phyloP scores from a whole-genome alignment of 495 filamentous ascomycete genomes.

The Hypomontagnella submonticulosa region DNA sequence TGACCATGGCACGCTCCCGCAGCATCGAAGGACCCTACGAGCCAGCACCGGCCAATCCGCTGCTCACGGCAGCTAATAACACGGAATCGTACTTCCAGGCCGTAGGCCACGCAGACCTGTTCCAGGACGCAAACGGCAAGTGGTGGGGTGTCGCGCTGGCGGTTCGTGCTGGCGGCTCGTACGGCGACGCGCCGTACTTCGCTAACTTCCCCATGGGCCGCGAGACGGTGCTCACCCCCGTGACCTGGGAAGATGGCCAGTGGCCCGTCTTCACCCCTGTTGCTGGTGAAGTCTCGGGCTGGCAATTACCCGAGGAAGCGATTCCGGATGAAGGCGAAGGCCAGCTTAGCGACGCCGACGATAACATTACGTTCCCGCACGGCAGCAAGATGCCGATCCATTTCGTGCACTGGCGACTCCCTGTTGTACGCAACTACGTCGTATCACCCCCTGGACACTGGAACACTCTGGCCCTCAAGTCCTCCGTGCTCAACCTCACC shows the following conservation, averaged over 20 bases:
- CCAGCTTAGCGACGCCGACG: constrained; percentile 29
- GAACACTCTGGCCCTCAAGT: constrained; percentile 43
- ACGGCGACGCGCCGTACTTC: constrained; percentile 11
- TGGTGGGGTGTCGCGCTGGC: constrained; percentile 57
- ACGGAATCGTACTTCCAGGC: constrained; percentile 53
- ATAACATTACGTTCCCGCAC: constrained; percentile 45
- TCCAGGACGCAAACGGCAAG: constrained; percentile 55
- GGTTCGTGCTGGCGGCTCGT: constrained; percentile 12
- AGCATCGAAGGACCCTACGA: constrained; percentile 61
- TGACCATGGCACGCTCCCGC: constrained; percentile 53
- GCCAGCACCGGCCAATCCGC: constrained; percentile 51
- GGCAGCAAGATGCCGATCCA: constrained; percentile 45
- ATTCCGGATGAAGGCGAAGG: constrained; percentile 22
- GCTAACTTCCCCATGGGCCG: constrained; percentile 35
- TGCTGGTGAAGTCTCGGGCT: constrained; percentile 43
- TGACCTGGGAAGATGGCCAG: constrained; percentile 35
- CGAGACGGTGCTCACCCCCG: constrained; percentile 39
- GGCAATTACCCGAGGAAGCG: constrained; percentile 2
- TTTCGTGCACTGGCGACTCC: constrained; percentile 51
- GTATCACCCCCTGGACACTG: constrained; percentile 39
- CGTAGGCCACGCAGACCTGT: constrained; percentile 57
- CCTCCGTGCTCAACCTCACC: constrained; percentile 47
- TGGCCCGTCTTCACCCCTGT: constrained; percentile 43
- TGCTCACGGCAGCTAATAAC: constrained; percentile 54
- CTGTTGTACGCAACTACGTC: constrained; percentile 33